Evolutionary conservation across 345 rosid species (phyloP), one percentile per base, ranked within the genome.

Genomic region (Pelargonium nanum): DNA sequence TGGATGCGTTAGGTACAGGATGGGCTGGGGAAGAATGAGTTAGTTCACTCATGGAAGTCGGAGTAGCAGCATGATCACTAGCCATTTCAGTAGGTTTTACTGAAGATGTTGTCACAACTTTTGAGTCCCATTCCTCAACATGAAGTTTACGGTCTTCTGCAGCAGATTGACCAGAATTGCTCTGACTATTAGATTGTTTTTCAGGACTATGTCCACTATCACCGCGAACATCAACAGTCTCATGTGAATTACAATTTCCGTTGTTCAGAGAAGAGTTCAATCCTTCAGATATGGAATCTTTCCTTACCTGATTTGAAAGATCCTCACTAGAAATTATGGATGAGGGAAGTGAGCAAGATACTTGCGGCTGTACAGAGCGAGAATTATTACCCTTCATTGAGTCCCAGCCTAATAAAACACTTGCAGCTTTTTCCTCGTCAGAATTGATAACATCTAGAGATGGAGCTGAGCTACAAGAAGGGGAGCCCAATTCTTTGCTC

Each of bases 61-160:
- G 83, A n/a, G 89, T 78, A 61, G 85, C 62, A 58, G 72, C 77
- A 79, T 79, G 87, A 69, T 79, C 79, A 59, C 62, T 63, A 34
- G 73, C 53, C 68, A 81, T 65, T 32, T 75, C 81, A 57, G 74
- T 44, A 26, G 72, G 83, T 68, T 77, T 85, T 61, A 80, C 61
- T 63, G 85, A 77, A 50, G 81, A 71, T 24, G 74, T 76, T 19
- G 80, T 58, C 75, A 81, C 61, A 13, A 73, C 57, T 30, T 71
- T 71, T 3, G 84, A 69, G 68, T 75, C 85, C 89, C 87, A 80
- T 68, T 70, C 76, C 40, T 80, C 80, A 10, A 60, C 65, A 57
- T 76, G 78, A 50, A 70, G 62, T 55, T 65, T 57, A 75, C 83
- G 74, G 20, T 76, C 74, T 61, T 75, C 73, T 19, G 75, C 83